Conservation (phyloP, 371 early-diverging fungal species). For the Zopfochytrium polystomum region DNA sequence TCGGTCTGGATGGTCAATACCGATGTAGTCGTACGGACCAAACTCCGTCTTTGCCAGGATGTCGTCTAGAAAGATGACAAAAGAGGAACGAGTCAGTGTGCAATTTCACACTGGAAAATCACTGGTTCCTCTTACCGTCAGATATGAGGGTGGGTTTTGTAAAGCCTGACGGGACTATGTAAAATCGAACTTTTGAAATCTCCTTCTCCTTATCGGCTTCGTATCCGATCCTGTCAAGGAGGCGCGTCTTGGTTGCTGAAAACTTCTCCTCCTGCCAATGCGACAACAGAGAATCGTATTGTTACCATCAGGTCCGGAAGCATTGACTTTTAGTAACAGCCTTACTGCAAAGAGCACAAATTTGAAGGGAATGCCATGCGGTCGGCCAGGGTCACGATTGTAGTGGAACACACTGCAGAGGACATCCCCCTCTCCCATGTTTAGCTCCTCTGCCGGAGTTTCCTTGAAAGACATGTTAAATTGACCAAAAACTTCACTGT, state of each 20-base stretch:
- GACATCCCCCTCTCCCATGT: conserved; percentile 44
- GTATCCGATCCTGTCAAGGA: conserved; percentile 71
- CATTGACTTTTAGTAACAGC: not conserved
- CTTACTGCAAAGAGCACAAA: conserved; percentile 42
- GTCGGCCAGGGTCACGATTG: conserved; percentile 58
- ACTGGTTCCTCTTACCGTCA: conserved; percentile 41
- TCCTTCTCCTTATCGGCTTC: conserved; percentile 76
- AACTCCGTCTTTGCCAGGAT: conserved; percentile 53
- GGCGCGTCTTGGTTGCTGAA: conserved; percentile 64
- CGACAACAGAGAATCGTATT: no score
- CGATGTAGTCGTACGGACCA: conserved; percentile 59
- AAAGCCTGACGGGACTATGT: conserved; percentile 25
- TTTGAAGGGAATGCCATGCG: conserved; percentile 81
- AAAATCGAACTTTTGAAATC: conserved; percentile 68
- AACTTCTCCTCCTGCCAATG: conserved; percentile 66
- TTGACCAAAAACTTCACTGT: not conserved
- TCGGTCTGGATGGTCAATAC: conserved; percentile 76
- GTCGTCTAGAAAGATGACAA: conserved; percentile 42
- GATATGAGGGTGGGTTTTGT: conserved; percentile 28
- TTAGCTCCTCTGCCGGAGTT: conserved; percentile 60
- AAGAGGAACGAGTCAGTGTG: conserved; percentile 3
- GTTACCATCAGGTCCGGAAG: not conserved
- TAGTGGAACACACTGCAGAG: conserved; percentile 73
- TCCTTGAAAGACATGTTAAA: conserved; percentile 40
- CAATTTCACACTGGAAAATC: not conserved